Evolutionary conservation across 331 rosid species (phyloP), one percentile per base, ranked within the genome.

Genomic region (Malus hybrid): DNA sequence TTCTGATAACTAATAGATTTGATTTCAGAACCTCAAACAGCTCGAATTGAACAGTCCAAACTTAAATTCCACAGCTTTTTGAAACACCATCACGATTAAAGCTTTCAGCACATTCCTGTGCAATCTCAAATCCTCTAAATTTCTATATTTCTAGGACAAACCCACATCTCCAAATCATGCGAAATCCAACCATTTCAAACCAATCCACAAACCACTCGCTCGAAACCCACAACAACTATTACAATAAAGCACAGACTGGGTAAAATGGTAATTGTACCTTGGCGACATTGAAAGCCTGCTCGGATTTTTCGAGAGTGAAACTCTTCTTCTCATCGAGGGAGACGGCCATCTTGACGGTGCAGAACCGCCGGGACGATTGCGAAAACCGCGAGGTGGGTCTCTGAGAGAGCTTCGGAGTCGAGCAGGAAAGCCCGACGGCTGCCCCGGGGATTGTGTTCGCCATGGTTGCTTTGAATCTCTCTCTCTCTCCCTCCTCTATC

Each of bases 271-370:
- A 71, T 15, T 42, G 52, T 70, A 91, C 98, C 92, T 91, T 88
- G 73, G 99, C 97, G 12, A 90, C 93, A 72, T 89, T 77, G 89
- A 91, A 91, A 68, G 96, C 97, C 80, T 90, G 91, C 75, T 92
- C 88, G 5, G 99, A 94, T 56, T 94, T 94, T 24, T 84, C 72
- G n/a, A 92, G 93, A 44, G 77, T 82, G 85, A 86, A 93, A 30
- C 78, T 90, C 82, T 83, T 89, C 81, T 76, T 81, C 83, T 79
- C 79, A 68, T 94, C 96, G 63, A 84, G 81, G 12, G 99, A 88
- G 7, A 90, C 89, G 4, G 99, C 85, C 99, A 92, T 87, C 75
- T 68, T 82, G 52, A 90, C 50, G 33, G 82, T 68, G 9, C 76
- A 68, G 70, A 32, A 77, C 44, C 78, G 87, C 53, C 83, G 68